phyloP scores from a whole-genome alignment of 139 green algal genomes.

The Edaphochlamys debaryana region DNA sequence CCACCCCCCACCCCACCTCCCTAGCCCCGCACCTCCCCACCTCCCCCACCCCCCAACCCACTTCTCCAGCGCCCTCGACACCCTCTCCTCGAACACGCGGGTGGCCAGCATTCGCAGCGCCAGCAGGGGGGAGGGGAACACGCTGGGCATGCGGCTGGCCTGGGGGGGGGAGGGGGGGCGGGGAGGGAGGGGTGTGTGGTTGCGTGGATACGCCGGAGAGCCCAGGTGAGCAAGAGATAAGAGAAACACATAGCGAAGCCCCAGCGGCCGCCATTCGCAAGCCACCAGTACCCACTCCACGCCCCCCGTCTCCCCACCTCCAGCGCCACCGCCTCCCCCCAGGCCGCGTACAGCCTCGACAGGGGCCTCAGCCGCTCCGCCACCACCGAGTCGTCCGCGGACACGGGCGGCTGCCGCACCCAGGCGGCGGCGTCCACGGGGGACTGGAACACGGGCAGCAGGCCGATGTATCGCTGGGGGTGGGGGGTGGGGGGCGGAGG shows the following conservation, averaged over 20 bases:
- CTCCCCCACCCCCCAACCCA: too few species aligned
- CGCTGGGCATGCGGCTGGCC: slow-evolving; percentile 15
- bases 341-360: slow-evolving; percentile 1
- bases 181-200: background rate
- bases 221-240: background rate
- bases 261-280: too few species aligned
- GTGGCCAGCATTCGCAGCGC: slow-evolving; percentile 18
- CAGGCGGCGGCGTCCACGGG: background rate
- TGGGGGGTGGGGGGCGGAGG: background rate
- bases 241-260: too few species aligned
- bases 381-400: slow-evolving; percentile 27
- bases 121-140: background rate
- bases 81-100: slow-evolving; percentile 21
- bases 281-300: too few species aligned
- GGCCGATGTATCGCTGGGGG: slow-evolving; percentile 26
- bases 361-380: slow-evolving; percentile 29
- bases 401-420: slow-evolving; percentile 4
- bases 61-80: slow-evolving; percentile 28
- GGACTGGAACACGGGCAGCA: slow-evolving; percentile 34
- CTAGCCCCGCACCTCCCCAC: background rate
- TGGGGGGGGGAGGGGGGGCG: background rate
- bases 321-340: slow-evolving; percentile 12
- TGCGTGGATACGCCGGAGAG: background rate
- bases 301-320: background rate
- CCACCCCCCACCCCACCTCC: too few species aligned